Evolutionary conservation across 75 land plant species (phyloP), one percentile per base, ranked within the genome.

Genomic region (Picea glauca): DNA sequence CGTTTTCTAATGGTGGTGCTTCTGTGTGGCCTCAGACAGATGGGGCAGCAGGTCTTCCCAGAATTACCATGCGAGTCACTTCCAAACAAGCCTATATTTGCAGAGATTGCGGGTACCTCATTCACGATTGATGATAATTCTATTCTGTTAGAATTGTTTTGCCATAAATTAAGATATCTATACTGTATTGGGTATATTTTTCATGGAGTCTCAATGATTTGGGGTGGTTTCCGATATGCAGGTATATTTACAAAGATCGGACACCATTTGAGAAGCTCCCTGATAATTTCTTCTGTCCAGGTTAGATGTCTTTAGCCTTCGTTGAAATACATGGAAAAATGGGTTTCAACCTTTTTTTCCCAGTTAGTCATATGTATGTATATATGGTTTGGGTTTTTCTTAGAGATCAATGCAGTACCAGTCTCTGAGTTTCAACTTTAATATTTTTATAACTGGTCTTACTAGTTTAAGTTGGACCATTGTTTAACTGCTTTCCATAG

Each of bases 221-320:
- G 33, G 58, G 40, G 17, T 43, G 59, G 72, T 72, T 56, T 50
- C 23, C 35, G 62, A 58, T 14, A 59, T 83, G 90, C 84, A 94
- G 99, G 77, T 96, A 96, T 75, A 94, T 96, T 21, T 96, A 96
- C 88, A 94, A 85, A 62, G 99, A 96, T 4, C 90, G 91, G 78
- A 89, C 87, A 56, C 95, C 99, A 1, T 96, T 96, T 88, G 94
- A 94, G 78, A 89, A 91, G 78, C 78, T 88, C 3, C 82, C 98
- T 33, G 91, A 92, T 74, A 90, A 85, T 26, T 96, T 82, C 86
- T 94, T 87, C 78, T 96, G 99, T 76, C 99, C 99, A 67, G 99
- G 99, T 96, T 82, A 78, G 13, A 12, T 15, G 26, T 21, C 73
- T 74, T 30, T 31, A 58, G 12, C 58, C 38, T 12, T 9, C 35